Base-by-base conservation (phyloP, 257 asterid species). In the Plectranthus barbatus region DNA sequence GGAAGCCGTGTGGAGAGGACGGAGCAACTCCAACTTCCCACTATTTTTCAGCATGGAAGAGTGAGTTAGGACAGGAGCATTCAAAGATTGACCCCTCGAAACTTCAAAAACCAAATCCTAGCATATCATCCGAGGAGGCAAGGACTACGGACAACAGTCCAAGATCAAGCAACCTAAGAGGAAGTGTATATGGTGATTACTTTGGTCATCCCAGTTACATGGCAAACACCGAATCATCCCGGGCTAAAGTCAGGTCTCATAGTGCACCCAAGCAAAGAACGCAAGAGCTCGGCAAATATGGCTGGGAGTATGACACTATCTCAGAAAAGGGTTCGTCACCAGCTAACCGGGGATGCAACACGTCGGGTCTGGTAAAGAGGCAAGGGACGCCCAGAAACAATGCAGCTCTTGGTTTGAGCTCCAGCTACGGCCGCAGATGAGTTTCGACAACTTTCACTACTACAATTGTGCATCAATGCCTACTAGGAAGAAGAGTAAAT, bases 221-320 rank as follows among this genome's bases (percentile, higher is more conserved):
- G 99, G 83, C 91, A 5, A 81, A 77, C 64, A 92, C 99, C 0
- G 87, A 83, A 60, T 92, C 99, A 2, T 92, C 83, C 19, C 58
- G 76, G 61, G 96, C 99, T 19, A 92, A 92, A 74, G 76, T 77
- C 47, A 74, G 99, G 85, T 89, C 96, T 10, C 93, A 86, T 14
- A 92, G 97, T 13, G 99, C 92, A 24, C 97, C 99, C 3, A 92
- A 80, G 75, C 99, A 92, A 75, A 87, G 99, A 68, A 49, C 62
- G 74, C 92, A 81, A 73, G 90, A 81, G 68, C 17, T 68, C 19
- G 56, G 26, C 71, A 52, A 0, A 76, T n/a, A 79, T 65, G 49
- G 65, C 11, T 86, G 87, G 80, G 93, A 89, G 51, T 57, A 70
- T 3, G 96, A 92, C 42, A 68, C 81, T 3, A 24, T 40, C 63